Evolutionary conservation across 176 grass and related monocot species (phyloP).

Genomic region (Aechmea fasciata): DNA sequence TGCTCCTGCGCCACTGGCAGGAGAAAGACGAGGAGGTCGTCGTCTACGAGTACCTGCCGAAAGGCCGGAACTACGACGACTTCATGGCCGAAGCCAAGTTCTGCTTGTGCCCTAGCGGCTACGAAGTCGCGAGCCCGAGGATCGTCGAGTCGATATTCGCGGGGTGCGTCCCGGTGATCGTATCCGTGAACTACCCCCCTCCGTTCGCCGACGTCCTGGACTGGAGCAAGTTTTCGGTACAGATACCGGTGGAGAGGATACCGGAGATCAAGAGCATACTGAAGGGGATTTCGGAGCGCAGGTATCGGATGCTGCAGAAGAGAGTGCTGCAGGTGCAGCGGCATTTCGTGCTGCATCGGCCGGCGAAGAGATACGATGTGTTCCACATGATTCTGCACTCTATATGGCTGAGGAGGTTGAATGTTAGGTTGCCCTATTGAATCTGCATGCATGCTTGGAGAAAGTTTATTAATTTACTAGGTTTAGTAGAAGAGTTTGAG

Average conservation of each 20-base stretch:
- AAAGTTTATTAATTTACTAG: no score
- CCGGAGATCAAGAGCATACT: conserved; percentile 67
- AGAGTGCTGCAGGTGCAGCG: conserved; percentile 57
- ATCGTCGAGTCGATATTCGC: conserved; percentile 63
- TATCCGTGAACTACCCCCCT: conserved; percentile 52
- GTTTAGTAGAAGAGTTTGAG: no score
- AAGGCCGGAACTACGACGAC: conserved; percentile 49
- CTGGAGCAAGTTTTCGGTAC: conserved; percentile 81
- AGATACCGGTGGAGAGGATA: conserved; percentile 49
- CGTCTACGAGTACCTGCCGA: conserved; percentile 59
- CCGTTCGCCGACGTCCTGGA: conserved; percentile 82
- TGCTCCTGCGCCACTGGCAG: conserved; percentile 45
- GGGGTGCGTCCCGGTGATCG: conserved; percentile 69
- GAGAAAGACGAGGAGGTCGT: conserved; percentile 41
- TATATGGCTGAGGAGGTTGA: conserved; percentile 80
- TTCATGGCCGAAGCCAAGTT: conserved; percentile 55
- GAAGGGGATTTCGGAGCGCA: conserved; percentile 39
- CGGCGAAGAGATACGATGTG: conserved; percentile 56
- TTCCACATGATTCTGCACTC: conserved; percentile 86
- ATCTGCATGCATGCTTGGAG: conserved; percentile 1
- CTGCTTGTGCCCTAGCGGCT: conserved; percentile 85
- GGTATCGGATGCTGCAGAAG: conserved; percentile 46
- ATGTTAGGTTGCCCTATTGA: conserved; percentile 66
- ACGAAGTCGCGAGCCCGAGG: conserved; percentile 78
- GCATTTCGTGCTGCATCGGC: conserved; percentile 65